These are phyloP conservation scores for Paramecium octaurelia DNA, from an alignment of 73 alveolate species.

Conservation along the genomic window DNA sequence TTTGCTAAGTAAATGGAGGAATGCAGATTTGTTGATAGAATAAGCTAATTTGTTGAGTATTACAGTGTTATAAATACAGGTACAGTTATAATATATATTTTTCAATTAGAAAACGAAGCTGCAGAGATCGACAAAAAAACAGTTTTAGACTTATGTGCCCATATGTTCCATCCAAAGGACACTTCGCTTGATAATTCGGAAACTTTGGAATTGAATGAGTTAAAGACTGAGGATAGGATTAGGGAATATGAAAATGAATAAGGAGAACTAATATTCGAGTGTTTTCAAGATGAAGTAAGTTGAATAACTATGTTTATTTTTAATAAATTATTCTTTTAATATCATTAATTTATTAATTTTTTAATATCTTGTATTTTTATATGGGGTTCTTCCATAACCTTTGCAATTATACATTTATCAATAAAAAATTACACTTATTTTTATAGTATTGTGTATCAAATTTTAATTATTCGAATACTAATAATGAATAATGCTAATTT, in stretches of 20 bases:
- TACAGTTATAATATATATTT: background rate
- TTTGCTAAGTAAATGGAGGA: slow-evolving; percentile 85
- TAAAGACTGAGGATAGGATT: slow-evolving; percentile 88
- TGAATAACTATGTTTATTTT: slow-evolving; percentile 52
- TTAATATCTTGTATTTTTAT: background rate
- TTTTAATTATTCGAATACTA: background rate
- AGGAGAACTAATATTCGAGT: slow-evolving; percentile 93
- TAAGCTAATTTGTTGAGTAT: slow-evolving; percentile 88
- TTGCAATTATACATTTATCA: background rate
- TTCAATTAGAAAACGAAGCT: slow-evolving; percentile 74
- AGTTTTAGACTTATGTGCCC: slow-evolving; percentile 86
- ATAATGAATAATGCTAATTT: background rate
- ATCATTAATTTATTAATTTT: background rate
- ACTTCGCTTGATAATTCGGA: slow-evolving; percentile 79
- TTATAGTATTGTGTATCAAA: background rate
- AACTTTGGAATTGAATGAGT: slow-evolving; percentile 84
- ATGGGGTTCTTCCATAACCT: background rate
- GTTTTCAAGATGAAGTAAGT: slow-evolving; percentile 95
- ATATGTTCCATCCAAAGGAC: slow-evolving; percentile 95
- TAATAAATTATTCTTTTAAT: background rate
- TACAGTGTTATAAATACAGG: slow-evolving; percentile 74
- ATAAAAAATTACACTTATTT: background rate
- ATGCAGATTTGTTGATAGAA: slow-evolving; percentile 82
- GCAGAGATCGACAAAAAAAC: slow-evolving; percentile 91
- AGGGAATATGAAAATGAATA: slow-evolving; percentile 87